Conservation (phyloP, 1,139 yeast genomes). For the Taphrina communis region DNA sequence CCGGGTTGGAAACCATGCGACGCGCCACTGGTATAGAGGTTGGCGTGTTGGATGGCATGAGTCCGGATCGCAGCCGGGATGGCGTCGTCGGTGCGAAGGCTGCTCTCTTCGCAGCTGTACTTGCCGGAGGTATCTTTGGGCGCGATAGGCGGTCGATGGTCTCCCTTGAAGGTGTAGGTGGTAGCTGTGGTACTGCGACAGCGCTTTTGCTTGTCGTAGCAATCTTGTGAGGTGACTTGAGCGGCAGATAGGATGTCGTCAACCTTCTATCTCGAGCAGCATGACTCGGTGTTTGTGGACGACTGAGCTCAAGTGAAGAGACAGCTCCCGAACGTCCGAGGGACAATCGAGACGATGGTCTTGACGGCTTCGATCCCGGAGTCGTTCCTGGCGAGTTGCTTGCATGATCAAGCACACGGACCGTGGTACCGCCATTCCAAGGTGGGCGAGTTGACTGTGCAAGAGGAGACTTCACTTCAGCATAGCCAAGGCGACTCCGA, state of each 20-base stretch:
- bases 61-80: conserved; percentile 1
- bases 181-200: conserved; percentile 14
- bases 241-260: conserved; percentile 7
- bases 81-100: conserved; percentile 21
- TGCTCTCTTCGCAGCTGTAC: background rate
- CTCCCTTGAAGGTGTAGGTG: conserved; percentile 21
- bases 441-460: conserved; percentile 18
- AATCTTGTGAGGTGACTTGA: conserved; percentile 14
- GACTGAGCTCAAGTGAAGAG: background rate
- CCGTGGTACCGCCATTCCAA: conserved; percentile 36
- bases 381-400: background rate
- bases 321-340: conserved; percentile 7
- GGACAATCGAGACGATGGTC: conserved; percentile 12
- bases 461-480: background rate
- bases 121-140: conserved; percentile 14
- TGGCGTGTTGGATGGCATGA: conserved; percentile 13
- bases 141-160: conserved; percentile 29
- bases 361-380: background rate
- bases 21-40: conserved; percentile 18
- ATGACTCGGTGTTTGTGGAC: conserved; percentile 17
- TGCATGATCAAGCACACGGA: background rate
- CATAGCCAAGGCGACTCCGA: conserved; percentile 25
- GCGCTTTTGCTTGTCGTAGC: background rate
- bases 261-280: background rate
- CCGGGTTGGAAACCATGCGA: conserved; percentile 14